Evolutionary conservation across 2,329 filamentous ascomycete species (phyloP).

Genomic region (Exserohilum rostratum): DNA sequence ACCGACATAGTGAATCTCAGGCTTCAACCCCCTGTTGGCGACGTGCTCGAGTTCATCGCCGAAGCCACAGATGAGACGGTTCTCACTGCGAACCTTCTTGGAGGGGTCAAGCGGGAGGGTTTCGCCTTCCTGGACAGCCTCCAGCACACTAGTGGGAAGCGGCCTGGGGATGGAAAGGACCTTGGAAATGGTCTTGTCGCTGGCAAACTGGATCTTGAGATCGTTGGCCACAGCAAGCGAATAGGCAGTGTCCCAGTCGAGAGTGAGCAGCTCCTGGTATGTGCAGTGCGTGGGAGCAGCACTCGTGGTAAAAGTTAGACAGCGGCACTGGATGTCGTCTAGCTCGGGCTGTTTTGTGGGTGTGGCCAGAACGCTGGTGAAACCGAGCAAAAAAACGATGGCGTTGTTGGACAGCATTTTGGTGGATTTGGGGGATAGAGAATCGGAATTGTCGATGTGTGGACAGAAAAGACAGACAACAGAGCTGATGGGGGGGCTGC

Average conservation of each 20-base stretch:
- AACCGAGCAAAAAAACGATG: slow-evolving; percentile 12
- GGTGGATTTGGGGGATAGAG: not conserved
- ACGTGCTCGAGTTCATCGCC: slow-evolving; percentile 29
- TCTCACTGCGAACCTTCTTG: slow-evolving; percentile 17
- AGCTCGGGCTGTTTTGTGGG: slow-evolving; percentile 19
- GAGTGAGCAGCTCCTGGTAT: slow-evolving; percentile 24
- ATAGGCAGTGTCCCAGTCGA: slow-evolving; percentile 34
- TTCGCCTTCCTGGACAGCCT: slow-evolving; percentile 16
- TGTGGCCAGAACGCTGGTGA: slow-evolving; percentile 13
- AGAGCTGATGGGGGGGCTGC: not conserved
- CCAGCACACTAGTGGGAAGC: slow-evolving; percentile 27
- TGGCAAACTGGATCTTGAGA: slow-evolving; percentile 34
- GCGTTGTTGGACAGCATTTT: slow-evolving; percentile 9
- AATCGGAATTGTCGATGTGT: not conserved
- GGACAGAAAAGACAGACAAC: not conserved
- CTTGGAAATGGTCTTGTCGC: slow-evolving; percentile 22
- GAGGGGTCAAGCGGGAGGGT: slow-evolving; percentile 12
- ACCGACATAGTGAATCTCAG: slow-evolving; percentile 23
- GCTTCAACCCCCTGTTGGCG: slow-evolving; percentile 3
- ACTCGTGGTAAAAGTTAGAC: slow-evolving; percentile 30
- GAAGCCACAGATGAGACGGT: slow-evolving; percentile 34
- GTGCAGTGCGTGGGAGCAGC: slow-evolving; percentile 28
- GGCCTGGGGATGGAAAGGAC: slow-evolving; percentile 27
- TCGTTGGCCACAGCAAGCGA: slow-evolving; percentile 27
- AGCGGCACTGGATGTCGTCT: slow-evolving; percentile 33